Percentiles rank a stretch among this genome's conserved stretches.
Conservation (phyloP, 352 stramenopile genomes). For the Phytophthora capsici region DNA sequence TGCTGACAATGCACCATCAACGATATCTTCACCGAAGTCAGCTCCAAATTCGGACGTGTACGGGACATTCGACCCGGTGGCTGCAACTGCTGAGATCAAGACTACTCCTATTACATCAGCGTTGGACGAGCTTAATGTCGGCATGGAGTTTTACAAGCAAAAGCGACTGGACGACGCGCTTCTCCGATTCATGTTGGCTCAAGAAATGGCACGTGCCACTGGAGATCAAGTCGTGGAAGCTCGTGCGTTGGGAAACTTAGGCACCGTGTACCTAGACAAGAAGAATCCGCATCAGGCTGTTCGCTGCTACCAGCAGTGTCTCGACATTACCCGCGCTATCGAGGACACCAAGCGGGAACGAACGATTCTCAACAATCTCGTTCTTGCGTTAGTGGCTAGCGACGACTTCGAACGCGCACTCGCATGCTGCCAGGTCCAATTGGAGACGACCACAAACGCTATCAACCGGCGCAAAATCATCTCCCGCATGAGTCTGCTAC, state of each 20-base stretch:
- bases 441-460: slow-evolving; percentile 70
- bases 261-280: slow-evolving; percentile 79
- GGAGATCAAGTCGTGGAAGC: slow-evolving; percentile 73
- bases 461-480: slow-evolving; percentile 84
- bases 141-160: slow-evolving; percentile 82
- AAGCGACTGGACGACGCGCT: slow-evolving; percentile 70
- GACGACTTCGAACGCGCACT: slow-evolving; percentile 66
- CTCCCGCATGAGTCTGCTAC: slow-evolving; percentile 75
- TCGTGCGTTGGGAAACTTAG: slow-evolving; percentile 76
- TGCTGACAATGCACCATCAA: not conserved
- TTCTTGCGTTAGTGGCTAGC: slow-evolving; percentile 73
- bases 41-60: slow-evolving; percentile 33
- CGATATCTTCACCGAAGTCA: slow-evolving; percentile 1
- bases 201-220: slow-evolving; percentile 52
- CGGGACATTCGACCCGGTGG: slow-evolving; percentile 26
- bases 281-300: slow-evolving; percentile 75
- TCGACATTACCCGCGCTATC: slow-evolving; percentile 77
- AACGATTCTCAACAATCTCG: slow-evolving; percentile 86
- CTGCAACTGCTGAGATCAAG: slow-evolving; percentile 1
- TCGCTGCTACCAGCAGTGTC: slow-evolving; percentile 76
- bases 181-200: slow-evolving; percentile 66
- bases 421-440: slow-evolving; percentile 68
- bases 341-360: slow-evolving; percentile 79
- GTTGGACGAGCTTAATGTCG: slow-evolving; percentile 72
- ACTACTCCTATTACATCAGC: slow-evolving; percentile 44